A percentile compares a stretch with the other conserved stretches of the same genome.
Conservation (phyloP, 208 protist genomes). For the Naegleria gruberi region DNA sequence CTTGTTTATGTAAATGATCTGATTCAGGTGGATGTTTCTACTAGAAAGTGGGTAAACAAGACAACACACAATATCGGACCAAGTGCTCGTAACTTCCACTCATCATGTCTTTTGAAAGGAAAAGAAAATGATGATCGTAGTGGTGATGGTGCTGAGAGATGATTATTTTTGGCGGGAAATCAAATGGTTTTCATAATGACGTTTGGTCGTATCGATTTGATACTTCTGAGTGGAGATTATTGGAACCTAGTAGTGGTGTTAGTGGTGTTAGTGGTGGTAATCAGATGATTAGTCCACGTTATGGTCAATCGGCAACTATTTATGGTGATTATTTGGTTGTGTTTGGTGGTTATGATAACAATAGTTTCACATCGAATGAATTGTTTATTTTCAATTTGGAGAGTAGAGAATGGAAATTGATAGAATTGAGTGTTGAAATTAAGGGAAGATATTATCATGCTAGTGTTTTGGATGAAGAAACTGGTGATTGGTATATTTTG, state of each 20-base stretch:
- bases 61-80: too few species aligned
- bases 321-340: background rate
- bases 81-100: background rate
- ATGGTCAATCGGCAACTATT: background rate
- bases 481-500: background rate
- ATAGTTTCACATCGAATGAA: background rate
- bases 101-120: background rate
- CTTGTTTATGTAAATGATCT: too few species aligned
- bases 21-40: too few species aligned
- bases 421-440: background rate
- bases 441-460: background rate
- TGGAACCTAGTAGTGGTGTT: background rate
- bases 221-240: background rate
- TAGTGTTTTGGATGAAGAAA: background rate
- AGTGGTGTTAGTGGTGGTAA: too few species aligned
- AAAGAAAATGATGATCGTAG: background rate
- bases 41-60: too few species aligned
- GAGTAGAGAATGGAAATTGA: background rate
- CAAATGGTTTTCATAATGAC: background rate
- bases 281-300: background rate
- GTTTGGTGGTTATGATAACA: background rate
- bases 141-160: too few species aligned
- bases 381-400: background rate
- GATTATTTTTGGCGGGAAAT: background rate
- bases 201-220: background rate